Evolutionary conservation across 495 filamentous ascomycete species (phyloP).

Genomic region (Hypoxylon subgilvum): DNA sequence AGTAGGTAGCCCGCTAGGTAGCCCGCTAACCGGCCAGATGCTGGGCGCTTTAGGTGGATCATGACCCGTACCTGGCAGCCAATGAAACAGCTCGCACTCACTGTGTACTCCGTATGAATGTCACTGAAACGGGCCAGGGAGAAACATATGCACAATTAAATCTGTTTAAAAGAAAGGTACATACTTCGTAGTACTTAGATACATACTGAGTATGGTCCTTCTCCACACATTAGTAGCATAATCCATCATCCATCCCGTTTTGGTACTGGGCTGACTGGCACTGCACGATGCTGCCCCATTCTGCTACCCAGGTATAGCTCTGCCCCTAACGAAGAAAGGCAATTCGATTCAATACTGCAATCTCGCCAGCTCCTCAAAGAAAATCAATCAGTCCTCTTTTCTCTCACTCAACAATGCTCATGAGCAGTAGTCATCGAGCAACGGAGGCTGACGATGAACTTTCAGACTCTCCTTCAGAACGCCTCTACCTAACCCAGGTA

Average conservation of each 20-base stretch:
- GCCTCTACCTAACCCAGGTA: too few species aligned
- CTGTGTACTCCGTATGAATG: slow-evolving; percentile 22
- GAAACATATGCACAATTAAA: slow-evolving; percentile 12
- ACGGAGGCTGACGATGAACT: background rate
- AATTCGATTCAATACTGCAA: slow-evolving; percentile 18
- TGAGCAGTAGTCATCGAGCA: too few species aligned
- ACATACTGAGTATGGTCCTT: background rate
- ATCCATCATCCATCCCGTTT: slow-evolving; percentile 25
- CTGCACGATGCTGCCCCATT: background rate
- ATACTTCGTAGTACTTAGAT: too few species aligned
- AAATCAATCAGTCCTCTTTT: slow-evolving; percentile 7
- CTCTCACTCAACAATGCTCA: slow-evolving; percentile 14
- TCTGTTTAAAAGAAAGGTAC: slow-evolving; percentile 25
- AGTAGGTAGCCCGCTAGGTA: slow-evolving; percentile 20
- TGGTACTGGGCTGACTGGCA: too few species aligned
- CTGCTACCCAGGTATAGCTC: background rate
- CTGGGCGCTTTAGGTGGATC: slow-evolving; percentile 19
- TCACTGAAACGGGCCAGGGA: slow-evolving; percentile 20
- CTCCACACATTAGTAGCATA: slow-evolving; percentile 6
- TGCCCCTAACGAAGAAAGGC: background rate
- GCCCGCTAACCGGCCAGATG: slow-evolving; percentile 10
- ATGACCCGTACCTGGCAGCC: background rate
- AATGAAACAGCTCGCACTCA: slow-evolving; percentile 14
- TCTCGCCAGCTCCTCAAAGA: slow-evolving; percentile 15
- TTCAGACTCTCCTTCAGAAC: too few species aligned